Conservation (phyloP, 2,329 filamentous ascomycete species). For the Cercospora sp. region DNA sequence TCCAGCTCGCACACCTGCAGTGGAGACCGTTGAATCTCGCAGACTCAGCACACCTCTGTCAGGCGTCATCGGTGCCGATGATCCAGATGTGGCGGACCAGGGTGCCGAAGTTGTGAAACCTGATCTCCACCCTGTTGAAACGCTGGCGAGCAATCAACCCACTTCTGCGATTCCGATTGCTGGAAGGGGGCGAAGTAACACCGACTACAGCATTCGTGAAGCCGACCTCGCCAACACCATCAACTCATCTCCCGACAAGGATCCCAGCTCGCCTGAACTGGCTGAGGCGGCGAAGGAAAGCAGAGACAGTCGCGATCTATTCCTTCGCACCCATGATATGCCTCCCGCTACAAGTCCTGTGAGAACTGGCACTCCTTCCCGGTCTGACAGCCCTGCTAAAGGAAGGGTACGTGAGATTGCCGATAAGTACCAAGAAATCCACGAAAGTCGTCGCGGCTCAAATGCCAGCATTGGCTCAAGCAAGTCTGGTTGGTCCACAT, state of each 20-base stretch:
- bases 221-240: conserved; percentile 35
- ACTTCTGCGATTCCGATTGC: conserved; percentile 24
- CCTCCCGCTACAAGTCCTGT: conserved; percentile 15
- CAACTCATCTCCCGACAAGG: conserved; percentile 30
- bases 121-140: conserved; percentile 26
- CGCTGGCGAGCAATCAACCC: conserved; percentile 22
- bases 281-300: conserved; percentile 29
- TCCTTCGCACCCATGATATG: conserved; percentile 32
- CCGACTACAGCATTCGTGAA: conserved; percentile 38
- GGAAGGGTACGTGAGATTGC: conserved; percentile 54
- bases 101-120: conserved; percentile 30
- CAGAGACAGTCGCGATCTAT: conserved; percentile 28
- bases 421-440: conserved; percentile 50
- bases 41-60: conserved; percentile 33
- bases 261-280: conserved; percentile 25
- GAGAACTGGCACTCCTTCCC: conserved; percentile 17
- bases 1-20: conserved; percentile 59
- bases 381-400: conserved; percentile 43
- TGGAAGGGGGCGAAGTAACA: conserved; percentile 33
- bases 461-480: conserved; percentile 42
- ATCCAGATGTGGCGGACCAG: conserved; percentile 29
- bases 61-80: conserved; percentile 30
- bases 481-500: conserved; percentile 43
- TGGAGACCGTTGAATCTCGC: conserved; percentile 44
- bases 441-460: conserved; percentile 45